phyloP scores from a whole-genome alignment of 176 grass and related monocot genomes.

The Lolium perenne region DNA sequence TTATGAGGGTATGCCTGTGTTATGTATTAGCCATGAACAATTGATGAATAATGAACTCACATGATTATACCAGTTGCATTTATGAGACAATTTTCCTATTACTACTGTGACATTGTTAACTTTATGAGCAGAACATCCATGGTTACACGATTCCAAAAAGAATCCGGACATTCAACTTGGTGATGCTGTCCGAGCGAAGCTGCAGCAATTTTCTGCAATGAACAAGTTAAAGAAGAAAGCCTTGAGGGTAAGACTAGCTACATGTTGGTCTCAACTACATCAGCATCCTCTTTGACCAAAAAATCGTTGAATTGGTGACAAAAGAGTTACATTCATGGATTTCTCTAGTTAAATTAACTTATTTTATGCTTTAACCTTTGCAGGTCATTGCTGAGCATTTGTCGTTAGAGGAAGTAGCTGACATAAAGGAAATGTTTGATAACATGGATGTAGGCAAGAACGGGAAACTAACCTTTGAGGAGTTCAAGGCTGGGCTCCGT shows the following conservation, averaged over 20 bases:
- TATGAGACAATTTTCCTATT: constrained; percentile 2
- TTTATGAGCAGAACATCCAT: constrained; percentile 80
- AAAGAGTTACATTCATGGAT: not conserved
- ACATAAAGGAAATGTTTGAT: constrained; percentile 85
- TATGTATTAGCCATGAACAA: constrained; percentile 16
- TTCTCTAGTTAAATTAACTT: constrained; percentile 24
- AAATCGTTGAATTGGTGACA: not conserved
- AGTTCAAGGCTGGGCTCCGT: constrained; percentile 75
- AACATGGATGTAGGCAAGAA: constrained; percentile 71
- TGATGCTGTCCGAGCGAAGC: constrained; percentile 73
- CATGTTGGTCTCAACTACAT: not conserved
- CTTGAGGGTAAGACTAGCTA: constrained; percentile 66
- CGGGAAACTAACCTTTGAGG: constrained; percentile 75
- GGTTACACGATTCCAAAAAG: constrained; percentile 86
- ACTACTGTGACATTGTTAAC: constrained; percentile 28
- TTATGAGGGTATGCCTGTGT: constrained; percentile 23
- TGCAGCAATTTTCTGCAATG: constrained; percentile 97
- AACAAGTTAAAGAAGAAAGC: constrained; percentile 99
- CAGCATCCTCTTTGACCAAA: constrained; percentile 24
- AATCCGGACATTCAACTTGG: constrained; percentile 87
- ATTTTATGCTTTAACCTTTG: constrained; percentile 27
- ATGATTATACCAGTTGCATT: constrained; percentile 12
- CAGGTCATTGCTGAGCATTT: constrained; percentile 89
- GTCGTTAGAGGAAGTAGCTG: constrained; percentile 86
- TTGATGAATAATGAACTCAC: not conserved